phyloP scores from a whole-genome alignment of 108 stramenopile genomes.

The Poteriospumella lacustris region DNA sequence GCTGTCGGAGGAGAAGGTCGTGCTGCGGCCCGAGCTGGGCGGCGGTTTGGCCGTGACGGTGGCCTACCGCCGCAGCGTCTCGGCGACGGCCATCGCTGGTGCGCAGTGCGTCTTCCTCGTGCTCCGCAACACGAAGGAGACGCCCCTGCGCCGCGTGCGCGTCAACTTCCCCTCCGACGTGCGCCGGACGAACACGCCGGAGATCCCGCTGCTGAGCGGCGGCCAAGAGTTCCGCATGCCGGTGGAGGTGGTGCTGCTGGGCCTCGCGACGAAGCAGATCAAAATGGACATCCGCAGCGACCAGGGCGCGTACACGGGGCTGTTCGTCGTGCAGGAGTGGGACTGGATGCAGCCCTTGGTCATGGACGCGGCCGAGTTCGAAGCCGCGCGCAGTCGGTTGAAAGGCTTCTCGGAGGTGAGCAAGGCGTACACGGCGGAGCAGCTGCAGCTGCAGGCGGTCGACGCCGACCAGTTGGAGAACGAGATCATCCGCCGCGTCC shows the following conservation, averaged over 20 bases:
- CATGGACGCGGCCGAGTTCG: not conserved
- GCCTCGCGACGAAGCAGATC: not conserved
- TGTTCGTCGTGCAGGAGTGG: not conserved
- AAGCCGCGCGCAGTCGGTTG: not conserved
- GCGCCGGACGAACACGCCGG: not conserved
- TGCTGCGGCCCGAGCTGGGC: slow-evolving; percentile 10
- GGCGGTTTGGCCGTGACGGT: not conserved
- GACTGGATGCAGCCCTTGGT: not conserved
- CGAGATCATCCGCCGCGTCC: not conserved
- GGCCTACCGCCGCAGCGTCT: not conserved
- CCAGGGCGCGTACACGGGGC: not conserved
- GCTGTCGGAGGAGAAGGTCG: not conserved
- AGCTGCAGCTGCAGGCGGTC: not conserved
- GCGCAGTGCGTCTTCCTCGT: not conserved
- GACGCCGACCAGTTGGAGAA: not conserved
- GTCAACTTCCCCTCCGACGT: not conserved
- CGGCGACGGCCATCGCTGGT: not conserved
- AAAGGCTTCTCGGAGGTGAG: not conserved
- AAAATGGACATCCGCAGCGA: slow-evolving; percentile 15
- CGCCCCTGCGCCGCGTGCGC: not conserved
- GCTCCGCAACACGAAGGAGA: not conserved
- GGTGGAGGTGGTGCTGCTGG: not conserved
- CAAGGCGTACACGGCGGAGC: not conserved
- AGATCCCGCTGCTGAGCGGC: not conserved
- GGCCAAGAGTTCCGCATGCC: not conserved